Base-by-base conservation (phyloP, 768 basidiomycete genomes). In the Lactarius psammicola region DNA sequence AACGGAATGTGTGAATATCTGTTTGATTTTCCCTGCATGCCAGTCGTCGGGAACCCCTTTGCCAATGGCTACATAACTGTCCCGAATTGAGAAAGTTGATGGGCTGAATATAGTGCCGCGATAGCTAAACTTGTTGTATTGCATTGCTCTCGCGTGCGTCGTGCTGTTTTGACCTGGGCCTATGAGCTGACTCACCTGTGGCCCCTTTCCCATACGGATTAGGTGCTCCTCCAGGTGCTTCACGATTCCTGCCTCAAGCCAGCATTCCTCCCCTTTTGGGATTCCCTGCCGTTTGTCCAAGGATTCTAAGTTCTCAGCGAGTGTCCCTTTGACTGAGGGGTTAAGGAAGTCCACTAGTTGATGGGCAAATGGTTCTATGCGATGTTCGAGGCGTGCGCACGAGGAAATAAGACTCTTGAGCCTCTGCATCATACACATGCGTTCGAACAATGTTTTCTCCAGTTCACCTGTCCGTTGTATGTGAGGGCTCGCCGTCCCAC, bases 371-470 rank as follows among this genome's bases (percentile, higher is more conserved):
- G 46, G 46, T 23, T 23, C 23, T 49, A 49, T 49, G 46, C 11
- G 46, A 11, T n/a, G n/a, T 49, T 13, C 5, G 3, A 11, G 46
- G 10, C 23, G 11, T 49, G 46, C 23, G 4, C 46, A 49, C 11
- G 23, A 49, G 46, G 46, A 38, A 38, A 20, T 28, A 34, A 23
- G 53, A 18, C 31, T 30, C 51, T 53, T 34, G 3, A 77, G 36
- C 31, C 65, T 74, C 62, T 76, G 75, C 10, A 26, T 65, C 65
- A 65, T 65, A 18, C 71, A 71, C 56, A 77, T 74, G 0, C 46
- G 64, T 2, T 53, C 60, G n/a, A 75, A 70, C 58, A 76, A 71
- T 0, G 75, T 75, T 28, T 65, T 68, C 60, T 77, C 75, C 33
- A 76, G 26, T 46, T 77, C 71, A 17, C 75, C 75, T 77, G 46